Base-by-base conservation (phyloP, 148 eudicot species). In the Gaultheria prostrata region DNA sequence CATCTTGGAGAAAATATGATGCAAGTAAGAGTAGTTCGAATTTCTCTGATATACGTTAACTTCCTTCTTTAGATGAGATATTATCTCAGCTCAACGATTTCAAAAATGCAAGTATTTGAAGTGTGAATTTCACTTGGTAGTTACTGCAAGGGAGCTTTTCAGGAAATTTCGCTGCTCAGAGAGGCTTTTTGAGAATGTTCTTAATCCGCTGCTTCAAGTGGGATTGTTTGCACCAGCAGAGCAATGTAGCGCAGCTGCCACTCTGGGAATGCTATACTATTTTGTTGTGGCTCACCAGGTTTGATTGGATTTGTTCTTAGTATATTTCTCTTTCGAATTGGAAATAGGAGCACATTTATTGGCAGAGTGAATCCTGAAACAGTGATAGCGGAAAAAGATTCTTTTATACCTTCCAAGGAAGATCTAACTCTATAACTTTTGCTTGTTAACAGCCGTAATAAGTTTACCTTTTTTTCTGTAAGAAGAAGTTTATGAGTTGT, bases 201-300 rank as follows among this genome's bases (percentile, higher is more conserved):
- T 94, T 77, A 87, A 89, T 87, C 93, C 98, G 17, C 75, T 91
- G 88, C 89, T 92, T 85, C 92, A 88, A 90, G 94, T 91, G 82
- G 87, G 92, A 77, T 91, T 92, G 85, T 94, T 90, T 86, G 91
- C 98, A 81, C 93, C 98, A 56, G 89, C 92, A 50, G 98, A 94
- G 91, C 94, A 89, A 87, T 89, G 93, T 77, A 92, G 95, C 84
- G 95, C 94, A 78, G 94, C 98, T 75, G 98, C 95, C 84, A 91
- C 94, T 77, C 86, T 94, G 81, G 90, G 90, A 81, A 88, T 92
- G 84, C 90, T 94, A 48, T 85, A 88, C 84, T 94, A 92, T 80
- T 90, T 87, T 82, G 87, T 91, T 71, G 86, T 92, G 33, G 89
- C 94, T 84, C 93, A 92, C 83, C 98, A 94, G 98, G 95, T 94